These are phyloP conservation scores for Trypanosoma brucei DNA, from an alignment of 208 protist species.

Conservation along the genomic window DNA sequence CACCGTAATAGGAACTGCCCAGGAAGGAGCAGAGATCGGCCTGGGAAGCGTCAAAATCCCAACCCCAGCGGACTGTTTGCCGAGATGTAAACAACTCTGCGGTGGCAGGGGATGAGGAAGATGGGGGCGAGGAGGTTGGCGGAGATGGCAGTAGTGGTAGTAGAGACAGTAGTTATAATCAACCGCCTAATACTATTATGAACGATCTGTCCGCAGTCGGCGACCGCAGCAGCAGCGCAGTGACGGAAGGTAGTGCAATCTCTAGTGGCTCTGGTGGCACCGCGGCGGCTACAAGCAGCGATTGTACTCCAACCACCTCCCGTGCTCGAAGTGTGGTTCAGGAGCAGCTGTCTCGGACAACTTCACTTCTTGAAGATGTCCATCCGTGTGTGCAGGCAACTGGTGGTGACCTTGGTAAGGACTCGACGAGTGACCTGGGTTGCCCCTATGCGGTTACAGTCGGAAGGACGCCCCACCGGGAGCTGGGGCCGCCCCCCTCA, in stretches of 20 bases:
- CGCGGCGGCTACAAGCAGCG: not conserved
- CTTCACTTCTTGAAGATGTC: not conserved
- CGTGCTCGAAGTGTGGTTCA: not conserved
- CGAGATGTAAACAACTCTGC: constrained; percentile 9
- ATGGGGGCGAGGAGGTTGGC: constrained; percentile 7
- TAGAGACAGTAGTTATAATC: constrained; percentile 15
- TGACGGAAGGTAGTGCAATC: constrained; percentile 2
- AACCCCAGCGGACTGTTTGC: not conserved
- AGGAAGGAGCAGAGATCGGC: not conserved
- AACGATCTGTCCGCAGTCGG: too few relatives aligned
- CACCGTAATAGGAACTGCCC: constrained; percentile 13
- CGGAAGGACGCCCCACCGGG: not conserved
- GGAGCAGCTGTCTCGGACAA: not conserved
- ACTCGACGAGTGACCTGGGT: not conserved
- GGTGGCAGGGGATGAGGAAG: constrained; percentile 10
- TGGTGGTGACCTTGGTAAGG: not conserved
- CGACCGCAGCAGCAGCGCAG: not conserved
- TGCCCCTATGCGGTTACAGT: not conserved
- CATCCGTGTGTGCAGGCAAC: not conserved
- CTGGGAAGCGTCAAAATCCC: constrained; percentile 20
- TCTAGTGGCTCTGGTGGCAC: not conserved
- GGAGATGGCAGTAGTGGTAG: constrained; percentile 21
- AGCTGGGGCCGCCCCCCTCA: not conserved
- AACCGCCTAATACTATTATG: too few relatives aligned
- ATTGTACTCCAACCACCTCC: not conserved